These are phyloP conservation scores for Cladobotryum mycophilum DNA, from an alignment of 2,329 filamentous ascomycete species.

Conservation along the genomic window DNA sequence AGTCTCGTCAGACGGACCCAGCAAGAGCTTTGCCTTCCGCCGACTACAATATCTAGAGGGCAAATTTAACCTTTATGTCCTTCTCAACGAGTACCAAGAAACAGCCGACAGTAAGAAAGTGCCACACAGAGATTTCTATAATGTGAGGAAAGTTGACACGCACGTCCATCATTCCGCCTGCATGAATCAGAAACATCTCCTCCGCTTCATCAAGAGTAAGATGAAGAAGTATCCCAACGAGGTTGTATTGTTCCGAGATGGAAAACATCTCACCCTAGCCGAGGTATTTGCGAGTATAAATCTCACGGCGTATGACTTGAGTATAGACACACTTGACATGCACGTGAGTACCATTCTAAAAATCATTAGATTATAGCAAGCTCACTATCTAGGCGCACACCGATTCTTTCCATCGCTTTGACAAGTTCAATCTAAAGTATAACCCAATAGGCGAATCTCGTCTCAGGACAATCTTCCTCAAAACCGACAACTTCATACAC, in stretches of 20 bases:
- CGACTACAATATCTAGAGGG: conserved; percentile 92
- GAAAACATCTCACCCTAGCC: conserved; percentile 79
- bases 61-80: conserved; percentile 89
- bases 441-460: conserved; percentile 96
- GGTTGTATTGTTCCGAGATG: conserved; percentile 85
- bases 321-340: conserved; percentile 98
- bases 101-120: conserved; percentile 97
- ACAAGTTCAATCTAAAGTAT: conserved; percentile 99
- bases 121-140: conserved; percentile 97
- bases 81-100: conserved; percentile 96
- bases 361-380: not conserved
- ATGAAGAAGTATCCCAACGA: conserved; percentile 98
- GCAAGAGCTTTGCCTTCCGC: conserved; percentile 94
- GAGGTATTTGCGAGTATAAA: conserved; percentile 98
- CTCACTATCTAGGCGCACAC: conserved; percentile 65
- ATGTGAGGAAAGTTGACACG: conserved; percentile 96
- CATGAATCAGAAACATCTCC: conserved; percentile 98
- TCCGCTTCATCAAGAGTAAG: conserved; percentile 99
- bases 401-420: conserved; percentile 96
- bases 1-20: conserved; percentile 90
- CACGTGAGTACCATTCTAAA: conserved; percentile 56
- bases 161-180: conserved; percentile 99
- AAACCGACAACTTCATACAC: conserved; percentile 96
- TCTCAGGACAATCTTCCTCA: conserved; percentile 94
- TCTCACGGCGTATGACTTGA: conserved; percentile 91